Evolutionary conservation across 2,329 filamentous ascomycete genomes (phyloP), one percentile per base, ranked within the genome.

Genomic region (Xylariaceae sp.): DNA sequence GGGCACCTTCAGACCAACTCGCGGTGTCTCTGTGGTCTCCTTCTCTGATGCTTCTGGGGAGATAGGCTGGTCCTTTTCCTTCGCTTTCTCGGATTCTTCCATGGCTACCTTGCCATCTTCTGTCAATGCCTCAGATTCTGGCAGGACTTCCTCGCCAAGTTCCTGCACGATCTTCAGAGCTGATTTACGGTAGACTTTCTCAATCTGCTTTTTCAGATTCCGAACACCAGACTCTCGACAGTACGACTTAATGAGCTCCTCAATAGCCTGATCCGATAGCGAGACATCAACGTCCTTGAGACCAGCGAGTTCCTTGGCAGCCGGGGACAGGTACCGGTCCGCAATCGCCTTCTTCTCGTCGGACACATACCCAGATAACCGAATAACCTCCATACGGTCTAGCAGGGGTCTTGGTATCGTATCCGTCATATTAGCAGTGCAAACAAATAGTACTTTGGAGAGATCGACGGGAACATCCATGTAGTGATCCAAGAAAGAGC

Each of bases 261-360:
- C 88, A 37, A 99, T 95, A 10, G 93, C 95, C 53, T 89, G 88
- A 63, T 92, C 86, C 57, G 86, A 87, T 36, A 99, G 79, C n/a
- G 79, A 78, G n/a, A 99, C 92, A 67, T 97, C 88, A 16, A 92
- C 93, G 16, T 94, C 84, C 70, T 96, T 91, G 58, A 99, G 77
- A 23, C 94, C 94, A 30, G 91, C 93, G 53, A 96, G 79, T 59
- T 97, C 92, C 74, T 96, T 96, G n/a, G 95, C 94, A 41, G 91
- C 88, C 6, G 94, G 94, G 0, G 91, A 90, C 21, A 99, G 83
- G 68, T 99, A 99, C 61, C 85, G 84, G 70, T 99, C 88, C 3
- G 94, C 94, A 66, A 99, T 99, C 3, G 94, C 93, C 86, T 96
- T 97, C 81, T 99, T 99, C 80, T 99, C 94, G 61, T 99, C 93